These are phyloP conservation scores for Talaromyces pinophilus DNA, from an alignment of 2,329 filamentous ascomycete genomes.

Conservation along the genomic window DNA sequence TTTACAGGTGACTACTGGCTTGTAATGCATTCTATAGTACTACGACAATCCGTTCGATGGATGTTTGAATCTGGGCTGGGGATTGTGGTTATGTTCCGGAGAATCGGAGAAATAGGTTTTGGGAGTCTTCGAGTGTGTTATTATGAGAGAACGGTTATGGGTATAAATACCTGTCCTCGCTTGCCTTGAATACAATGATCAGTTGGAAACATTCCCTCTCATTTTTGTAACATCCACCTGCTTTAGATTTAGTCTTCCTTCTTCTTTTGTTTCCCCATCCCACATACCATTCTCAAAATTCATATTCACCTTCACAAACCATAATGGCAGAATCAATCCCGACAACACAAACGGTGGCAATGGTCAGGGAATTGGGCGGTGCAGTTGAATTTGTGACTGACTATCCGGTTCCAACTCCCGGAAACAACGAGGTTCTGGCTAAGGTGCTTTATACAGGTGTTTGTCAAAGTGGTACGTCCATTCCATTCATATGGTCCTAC, in stretches of 20 bases:
- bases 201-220: not conserved
- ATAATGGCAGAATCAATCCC: conserved; percentile 24
- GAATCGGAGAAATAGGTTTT: conserved; percentile 15
- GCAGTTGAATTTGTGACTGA: conserved; percentile 44
- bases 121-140: not conserved
- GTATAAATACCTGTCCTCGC: not conserved
- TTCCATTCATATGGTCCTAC: not conserved
- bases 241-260: not conserved
- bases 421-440: conserved; percentile 47
- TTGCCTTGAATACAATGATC: not conserved
- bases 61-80: not conserved
- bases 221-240: not conserved
- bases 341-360: conserved; percentile 42
- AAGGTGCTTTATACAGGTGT: conserved; percentile 50
- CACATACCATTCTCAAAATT: no score
- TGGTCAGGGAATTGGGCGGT: conserved; percentile 45
- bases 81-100: conserved; percentile 4
- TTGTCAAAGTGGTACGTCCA: conserved; percentile 46
- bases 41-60: not conserved
- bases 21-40: not conserved
- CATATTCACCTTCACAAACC: not conserved
- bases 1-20: not conserved
- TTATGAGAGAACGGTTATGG: no score
- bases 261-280: not conserved
- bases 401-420: conserved; percentile 45